Evolutionary conservation across 2,329 filamentous ascomycete species (phyloP).

Genomic region (Fusarium sp.): DNA sequence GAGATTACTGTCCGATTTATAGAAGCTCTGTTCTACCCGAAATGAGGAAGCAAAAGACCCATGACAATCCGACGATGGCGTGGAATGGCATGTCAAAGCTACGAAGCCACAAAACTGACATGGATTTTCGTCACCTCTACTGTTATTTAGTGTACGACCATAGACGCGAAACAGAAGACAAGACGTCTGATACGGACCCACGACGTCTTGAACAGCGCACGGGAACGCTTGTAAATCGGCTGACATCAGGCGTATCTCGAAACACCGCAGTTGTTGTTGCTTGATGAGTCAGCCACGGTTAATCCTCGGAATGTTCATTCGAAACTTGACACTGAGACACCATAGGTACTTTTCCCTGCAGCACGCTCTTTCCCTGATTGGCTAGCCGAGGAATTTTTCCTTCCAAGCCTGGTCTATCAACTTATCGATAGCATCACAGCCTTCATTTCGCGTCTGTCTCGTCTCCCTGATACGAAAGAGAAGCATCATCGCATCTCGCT

Average conservation of each 20-base stretch:
- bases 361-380: slow-evolving; percentile 14
- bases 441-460: slow-evolving; percentile 37
- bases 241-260: slow-evolving; percentile 41
- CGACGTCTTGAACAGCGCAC: slow-evolving; percentile 21
- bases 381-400: slow-evolving; percentile 21
- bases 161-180: slow-evolving; percentile 14
- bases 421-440: slow-evolving; percentile 40
- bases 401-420: slow-evolving; percentile 12
- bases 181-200: slow-evolving; percentile 28
- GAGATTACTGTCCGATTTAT: slow-evolving; percentile 32
- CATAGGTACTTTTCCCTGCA: not conserved
- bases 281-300: slow-evolving; percentile 17
- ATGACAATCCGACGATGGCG: slow-evolving; percentile 12
- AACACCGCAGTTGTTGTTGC: slow-evolving; percentile 17
- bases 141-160: not conserved
- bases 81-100: slow-evolving; percentile 28
- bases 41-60: slow-evolving; percentile 20
- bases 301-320: slow-evolving; percentile 32
- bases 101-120: not conserved
- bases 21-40: slow-evolving; percentile 25
- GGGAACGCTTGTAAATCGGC: slow-evolving; percentile 33
- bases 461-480: slow-evolving; percentile 12
- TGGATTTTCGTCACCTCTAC: slow-evolving; percentile 15
- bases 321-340: not conserved
- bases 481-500: slow-evolving; percentile 8